Conservation (phyloP, 352 stramenopile genomes). For the Saprolegnia parasitica region DNA sequence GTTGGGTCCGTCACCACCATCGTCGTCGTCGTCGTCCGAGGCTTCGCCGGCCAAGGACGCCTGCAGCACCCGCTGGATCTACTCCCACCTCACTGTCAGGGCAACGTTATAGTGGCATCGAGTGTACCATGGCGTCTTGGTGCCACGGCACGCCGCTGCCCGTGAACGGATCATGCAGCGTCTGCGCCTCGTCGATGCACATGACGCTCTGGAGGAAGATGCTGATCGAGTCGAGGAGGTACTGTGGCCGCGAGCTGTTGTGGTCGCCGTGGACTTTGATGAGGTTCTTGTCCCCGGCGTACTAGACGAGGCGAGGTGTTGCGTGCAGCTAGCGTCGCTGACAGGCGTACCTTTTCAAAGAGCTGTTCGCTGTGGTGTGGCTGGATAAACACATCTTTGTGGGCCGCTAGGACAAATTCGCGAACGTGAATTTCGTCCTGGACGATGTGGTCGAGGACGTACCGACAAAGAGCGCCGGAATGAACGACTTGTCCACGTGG, state of each 20-base stretch:
- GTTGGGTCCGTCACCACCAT: conserved; percentile 35
- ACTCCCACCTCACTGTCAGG: conserved; percentile 30
- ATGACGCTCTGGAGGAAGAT: conserved; percentile 96
- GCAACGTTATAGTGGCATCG: conserved; percentile 36
- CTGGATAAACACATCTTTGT: conserved; percentile 94
- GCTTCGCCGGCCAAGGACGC: conserved; percentile 54
- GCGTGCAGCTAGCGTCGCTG: neutral
- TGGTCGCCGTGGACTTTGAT: conserved; percentile 97
- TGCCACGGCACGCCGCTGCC: conserved; percentile 33
- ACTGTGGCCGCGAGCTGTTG: conserved; percentile 93
- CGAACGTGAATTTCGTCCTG: neutral
- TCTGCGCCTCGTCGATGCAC: conserved; percentile 50
- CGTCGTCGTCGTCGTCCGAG: conserved; percentile 39
- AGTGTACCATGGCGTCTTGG: conserved; percentile 35
- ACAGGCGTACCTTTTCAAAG: conserved; percentile 36
- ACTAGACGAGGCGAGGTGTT: conserved; percentile 56
- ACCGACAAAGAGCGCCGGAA: conserved; percentile 93
- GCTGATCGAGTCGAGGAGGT: conserved; percentile 92
- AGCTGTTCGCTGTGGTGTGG: conserved; percentile 82
- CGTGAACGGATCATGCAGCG: conserved; percentile 35
- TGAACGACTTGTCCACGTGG: conserved; percentile 91
- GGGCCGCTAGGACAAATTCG: conserved; percentile 54
- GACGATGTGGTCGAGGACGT: neutral
- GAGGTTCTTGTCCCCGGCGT: conserved; percentile 98
- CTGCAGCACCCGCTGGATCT: conserved; percentile 45